Evolutionary conservation across 441 rosid species (phyloP).

Genomic region (Croton laevigatus): DNA sequence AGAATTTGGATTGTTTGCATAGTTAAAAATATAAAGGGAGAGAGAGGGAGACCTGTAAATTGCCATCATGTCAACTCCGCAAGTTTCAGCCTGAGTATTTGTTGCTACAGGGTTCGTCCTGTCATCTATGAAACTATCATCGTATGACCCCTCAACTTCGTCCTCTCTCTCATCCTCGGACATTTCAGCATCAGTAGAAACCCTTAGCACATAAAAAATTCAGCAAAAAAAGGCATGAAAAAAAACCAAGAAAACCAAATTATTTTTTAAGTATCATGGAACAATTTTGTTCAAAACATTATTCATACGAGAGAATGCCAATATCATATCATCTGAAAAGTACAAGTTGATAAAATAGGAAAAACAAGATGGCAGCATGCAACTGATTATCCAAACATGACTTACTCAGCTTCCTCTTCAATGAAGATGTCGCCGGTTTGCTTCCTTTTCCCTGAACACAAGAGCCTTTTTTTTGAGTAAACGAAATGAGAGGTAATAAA

Average conservation of each 20-base stretch:
- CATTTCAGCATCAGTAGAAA: slow-evolving; percentile 69
- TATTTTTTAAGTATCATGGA: background rate
- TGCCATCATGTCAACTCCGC: slow-evolving; percentile 84
- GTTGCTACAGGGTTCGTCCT: slow-evolving; percentile 51
- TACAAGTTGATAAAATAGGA: background rate
- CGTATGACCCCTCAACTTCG: slow-evolving; percentile 46
- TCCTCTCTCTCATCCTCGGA: slow-evolving; percentile 66
- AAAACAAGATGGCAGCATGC: slow-evolving; percentile 2
- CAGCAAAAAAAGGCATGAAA: slow-evolving; percentile 16
- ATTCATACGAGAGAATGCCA: background rate
- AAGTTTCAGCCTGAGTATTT: slow-evolving; percentile 54
- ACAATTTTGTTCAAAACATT: background rate
- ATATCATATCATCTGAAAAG: background rate
- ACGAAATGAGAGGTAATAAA: too few species aligned
- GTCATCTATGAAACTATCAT: slow-evolving; percentile 90
- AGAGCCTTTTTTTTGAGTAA: background rate
- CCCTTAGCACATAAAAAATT: slow-evolving; percentile 39
- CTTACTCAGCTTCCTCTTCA: slow-evolving; percentile 96
- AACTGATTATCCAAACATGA: slow-evolving; percentile 17
- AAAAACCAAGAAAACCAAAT: background rate
- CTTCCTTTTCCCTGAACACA: slow-evolving; percentile 58
- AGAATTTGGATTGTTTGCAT: background rate
- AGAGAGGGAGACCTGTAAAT: slow-evolving; percentile 56
- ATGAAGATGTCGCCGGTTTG: slow-evolving; percentile 44
- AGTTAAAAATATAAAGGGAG: background rate